Conservation (phyloP, 1,284 basidiomycete species). For the Ceratobasidium sp. region DNA sequence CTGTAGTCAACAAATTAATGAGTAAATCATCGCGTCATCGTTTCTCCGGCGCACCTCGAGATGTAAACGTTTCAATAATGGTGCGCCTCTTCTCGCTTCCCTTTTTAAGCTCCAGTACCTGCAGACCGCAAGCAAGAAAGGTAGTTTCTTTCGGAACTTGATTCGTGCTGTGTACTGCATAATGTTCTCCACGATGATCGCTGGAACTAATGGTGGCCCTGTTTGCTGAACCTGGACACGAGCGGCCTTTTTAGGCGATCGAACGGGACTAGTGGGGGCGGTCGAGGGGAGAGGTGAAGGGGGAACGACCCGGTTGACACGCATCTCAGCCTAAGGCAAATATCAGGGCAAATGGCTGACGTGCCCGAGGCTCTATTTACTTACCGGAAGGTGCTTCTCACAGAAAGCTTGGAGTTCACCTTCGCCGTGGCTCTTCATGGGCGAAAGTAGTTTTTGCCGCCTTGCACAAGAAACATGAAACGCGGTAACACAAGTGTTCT, state of each 20-base stretch:
- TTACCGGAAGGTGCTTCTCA: conserved; percentile 87
- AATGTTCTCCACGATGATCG: conserved; percentile 79
- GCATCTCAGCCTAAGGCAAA: conserved; percentile 64
- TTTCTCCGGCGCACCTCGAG: conserved; percentile 67
- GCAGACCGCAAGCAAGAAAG: conserved; percentile 83
- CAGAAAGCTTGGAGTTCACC: conserved; percentile 82
- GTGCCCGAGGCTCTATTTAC: conserved; percentile 57
- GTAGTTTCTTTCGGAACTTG: conserved; percentile 76
- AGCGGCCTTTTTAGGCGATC: conserved; percentile 71
- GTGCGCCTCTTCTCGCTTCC: conserved; percentile 92
- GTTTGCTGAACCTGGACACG: conserved; percentile 83
- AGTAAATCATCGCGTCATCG: neutral
- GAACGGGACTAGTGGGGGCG: conserved; percentile 25
- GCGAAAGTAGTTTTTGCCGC: conserved; percentile 81
- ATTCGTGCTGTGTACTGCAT: conserved; percentile 81
- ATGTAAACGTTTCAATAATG: conserved; percentile 92
- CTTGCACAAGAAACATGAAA: conserved; percentile 97
- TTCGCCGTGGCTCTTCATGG: conserved; percentile 85
- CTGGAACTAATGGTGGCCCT: conserved; percentile 79
- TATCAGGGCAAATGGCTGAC: conserved; percentile 25
- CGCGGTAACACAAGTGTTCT: conserved; percentile 89
- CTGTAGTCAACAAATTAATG: conserved; percentile 50
- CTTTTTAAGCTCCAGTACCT: conserved; percentile 98
- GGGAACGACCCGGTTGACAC: conserved; percentile 57
- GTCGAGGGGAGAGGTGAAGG: conserved; percentile 19